phyloP scores from a whole-genome alignment of 148 eudicot genomes.

The Persicaria maculosa region DNA sequence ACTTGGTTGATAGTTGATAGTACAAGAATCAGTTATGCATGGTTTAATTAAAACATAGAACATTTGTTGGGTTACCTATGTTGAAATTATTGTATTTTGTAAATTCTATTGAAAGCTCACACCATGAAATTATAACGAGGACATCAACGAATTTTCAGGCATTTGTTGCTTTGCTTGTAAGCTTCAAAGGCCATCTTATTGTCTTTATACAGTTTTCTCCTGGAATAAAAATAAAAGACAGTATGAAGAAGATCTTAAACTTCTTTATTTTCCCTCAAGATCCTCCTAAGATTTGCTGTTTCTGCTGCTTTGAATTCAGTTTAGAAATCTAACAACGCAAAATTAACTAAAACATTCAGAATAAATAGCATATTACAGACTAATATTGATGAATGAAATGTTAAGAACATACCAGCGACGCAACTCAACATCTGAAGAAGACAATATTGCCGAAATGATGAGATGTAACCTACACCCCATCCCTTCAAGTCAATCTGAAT shows the following conservation, averaged over 20 bases:
- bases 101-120: no score
- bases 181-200: no score
- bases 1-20: neutral
- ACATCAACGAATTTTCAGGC: neutral
- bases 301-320: no score
- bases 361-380: neutral
- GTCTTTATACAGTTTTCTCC: no score
- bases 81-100: no score
- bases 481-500: conserved; percentile 98
- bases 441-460: conserved; percentile 7
- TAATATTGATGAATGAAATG: neutral
- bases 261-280: no score
- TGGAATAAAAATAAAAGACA: neutral
- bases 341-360: neutral
- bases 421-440: conserved; percentile 93
- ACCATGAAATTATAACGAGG: neutral
- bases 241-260: neutral
- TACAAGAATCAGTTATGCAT: neutral
- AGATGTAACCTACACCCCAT: conserved; percentile 81
- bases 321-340: neutral
- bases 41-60: neutral
- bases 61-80: neutral
- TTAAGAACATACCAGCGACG: conserved; percentile 67
- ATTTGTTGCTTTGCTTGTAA: no score
- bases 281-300: no score